A percentile compares a stretch with the other conserved stretches of the same genome.
Conservation (phyloP, 73 alveolate genomes). For the Tetrahymena thermophila region DNA sequence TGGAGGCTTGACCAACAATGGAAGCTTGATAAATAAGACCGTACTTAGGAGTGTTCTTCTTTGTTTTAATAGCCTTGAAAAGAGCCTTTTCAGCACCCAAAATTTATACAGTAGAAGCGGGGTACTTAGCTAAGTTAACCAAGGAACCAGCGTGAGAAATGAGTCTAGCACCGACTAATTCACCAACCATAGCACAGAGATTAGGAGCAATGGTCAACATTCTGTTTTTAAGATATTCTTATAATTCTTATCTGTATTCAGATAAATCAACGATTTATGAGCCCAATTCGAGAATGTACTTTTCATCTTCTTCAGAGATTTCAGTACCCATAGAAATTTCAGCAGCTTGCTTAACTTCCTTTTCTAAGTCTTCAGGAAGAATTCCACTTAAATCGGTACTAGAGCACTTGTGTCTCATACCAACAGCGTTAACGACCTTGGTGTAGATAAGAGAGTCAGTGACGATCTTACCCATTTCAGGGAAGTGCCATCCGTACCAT, state of each 20-base stretch:
- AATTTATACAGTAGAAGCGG: conserved; percentile 92
- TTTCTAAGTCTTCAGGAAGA: conserved; percentile 84
- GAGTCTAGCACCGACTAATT: conserved; percentile 87
- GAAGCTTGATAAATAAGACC: conserved; percentile 89
- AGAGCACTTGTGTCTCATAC: conserved; percentile 73
- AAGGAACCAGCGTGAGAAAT: conserved; percentile 94
- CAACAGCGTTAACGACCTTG: conserved; percentile 83
- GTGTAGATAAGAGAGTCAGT: conserved; percentile 98
- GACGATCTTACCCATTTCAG: conserved; percentile 98
- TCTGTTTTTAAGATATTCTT: conserved; percentile 75
- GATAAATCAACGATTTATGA: conserved; percentile 72
- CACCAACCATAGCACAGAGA: conserved; percentile 90
- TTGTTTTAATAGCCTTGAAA: conserved; percentile 87
- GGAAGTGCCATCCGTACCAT: conserved; percentile 99
- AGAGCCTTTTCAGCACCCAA: conserved; percentile 96
- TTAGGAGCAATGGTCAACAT: conserved; percentile 92
- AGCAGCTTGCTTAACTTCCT: conserved; percentile 89
- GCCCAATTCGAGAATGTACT: conserved; percentile 57
- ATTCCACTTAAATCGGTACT: conserved; percentile 66
- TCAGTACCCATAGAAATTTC: conserved; percentile 98
- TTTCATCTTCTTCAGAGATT: conserved; percentile 95
- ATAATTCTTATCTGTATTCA: conserved; percentile 75
- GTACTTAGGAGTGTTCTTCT: conserved; percentile 92
- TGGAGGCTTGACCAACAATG: conserved; percentile 88
- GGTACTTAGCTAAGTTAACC: conserved; percentile 86